phyloP scores from a whole-genome alignment of 2,329 filamentous ascomycete species.

The Coniochaeta pulveracea region DNA sequence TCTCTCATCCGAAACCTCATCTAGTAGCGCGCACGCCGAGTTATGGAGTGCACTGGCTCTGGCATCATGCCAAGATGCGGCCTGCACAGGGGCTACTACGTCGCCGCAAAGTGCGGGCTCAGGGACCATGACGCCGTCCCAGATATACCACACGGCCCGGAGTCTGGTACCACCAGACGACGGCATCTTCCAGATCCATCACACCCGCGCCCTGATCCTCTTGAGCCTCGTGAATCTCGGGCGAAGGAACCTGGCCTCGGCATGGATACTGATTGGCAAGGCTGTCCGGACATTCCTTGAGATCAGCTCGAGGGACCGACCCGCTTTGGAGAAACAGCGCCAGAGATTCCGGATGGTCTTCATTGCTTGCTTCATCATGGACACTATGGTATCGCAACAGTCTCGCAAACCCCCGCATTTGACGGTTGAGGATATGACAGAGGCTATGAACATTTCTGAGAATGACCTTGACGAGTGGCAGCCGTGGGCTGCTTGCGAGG shows the following conservation, averaged over 20 bases:
- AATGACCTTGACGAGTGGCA: slow-evolving; percentile 66
- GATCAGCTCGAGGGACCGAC: background rate
- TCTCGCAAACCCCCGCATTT: slow-evolving; percentile 40
- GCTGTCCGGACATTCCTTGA: slow-evolving; percentile 44
- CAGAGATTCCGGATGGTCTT: slow-evolving; percentile 13
- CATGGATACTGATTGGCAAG: slow-evolving; percentile 54
- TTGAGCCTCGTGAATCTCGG: slow-evolving; percentile 54
- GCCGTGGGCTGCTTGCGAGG: slow-evolving; percentile 48
- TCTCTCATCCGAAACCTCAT: slow-evolving; percentile 13
- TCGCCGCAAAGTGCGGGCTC: slow-evolving; percentile 6
- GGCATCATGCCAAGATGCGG: slow-evolving; percentile 40
- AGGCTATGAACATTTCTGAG: slow-evolving; percentile 38
- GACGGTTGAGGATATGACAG: slow-evolving; percentile 31
- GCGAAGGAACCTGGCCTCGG: slow-evolving; percentile 39
- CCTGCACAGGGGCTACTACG: slow-evolving; percentile 11
- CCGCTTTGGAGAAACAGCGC: slow-evolving; percentile 4
- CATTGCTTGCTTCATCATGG: slow-evolving; percentile 51
- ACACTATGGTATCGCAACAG: slow-evolving; percentile 42
- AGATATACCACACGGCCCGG: slow-evolving; percentile 39
- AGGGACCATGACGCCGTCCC: slow-evolving; percentile 16
- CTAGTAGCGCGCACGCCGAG: slow-evolving; percentile 36
- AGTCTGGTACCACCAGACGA: slow-evolving; percentile 36
- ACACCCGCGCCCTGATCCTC: slow-evolving; percentile 44
- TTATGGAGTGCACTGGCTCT: slow-evolving; percentile 50
- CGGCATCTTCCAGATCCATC: slow-evolving; percentile 34